These are phyloP conservation scores for Penicillium nordicum DNA, from an alignment of 2,329 filamentous ascomycete genomes.

Conservation along the genomic window DNA sequence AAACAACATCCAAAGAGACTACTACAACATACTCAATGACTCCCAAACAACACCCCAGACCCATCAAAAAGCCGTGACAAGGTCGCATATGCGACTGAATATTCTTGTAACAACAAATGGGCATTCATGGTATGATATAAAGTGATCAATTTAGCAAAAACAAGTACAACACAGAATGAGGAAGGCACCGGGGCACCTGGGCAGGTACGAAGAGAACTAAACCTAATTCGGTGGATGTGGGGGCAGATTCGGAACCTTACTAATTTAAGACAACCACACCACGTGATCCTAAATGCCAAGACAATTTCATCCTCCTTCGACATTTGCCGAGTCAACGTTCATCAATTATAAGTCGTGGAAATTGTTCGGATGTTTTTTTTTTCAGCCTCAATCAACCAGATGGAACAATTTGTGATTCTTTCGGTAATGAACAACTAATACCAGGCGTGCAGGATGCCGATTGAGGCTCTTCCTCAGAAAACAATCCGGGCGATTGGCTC, in stretches of 20 bases:
- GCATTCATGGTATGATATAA: no score
- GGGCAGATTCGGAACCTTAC: background rate
- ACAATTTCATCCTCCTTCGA: background rate
- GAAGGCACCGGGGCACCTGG: no score
- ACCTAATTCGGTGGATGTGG: background rate
- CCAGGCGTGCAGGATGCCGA: constrained; percentile 40
- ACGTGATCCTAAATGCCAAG: background rate
- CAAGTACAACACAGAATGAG: no score
- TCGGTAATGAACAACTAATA: constrained; percentile 9
- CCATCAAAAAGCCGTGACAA: no score
- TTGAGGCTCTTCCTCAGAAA: constrained; percentile 41
- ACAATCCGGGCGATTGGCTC: constrained; percentile 54
- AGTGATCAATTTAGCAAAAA: no score
- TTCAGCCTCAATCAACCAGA: background rate
- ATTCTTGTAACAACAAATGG: no score
- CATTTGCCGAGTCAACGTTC: background rate
- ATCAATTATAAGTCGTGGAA: background rate
- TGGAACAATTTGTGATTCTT: background rate
- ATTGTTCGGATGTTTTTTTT: background rate
- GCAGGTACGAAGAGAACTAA: background rate
- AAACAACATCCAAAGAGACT: no score
- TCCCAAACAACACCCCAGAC: no score
- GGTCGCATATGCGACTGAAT: no score
- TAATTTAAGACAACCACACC: rapidly evolving
- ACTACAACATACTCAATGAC: no score